These are phyloP conservation scores for Juncus inflexus DNA, from an alignment of 176 grass and related monocot genomes.

Conservation along the genomic window DNA sequence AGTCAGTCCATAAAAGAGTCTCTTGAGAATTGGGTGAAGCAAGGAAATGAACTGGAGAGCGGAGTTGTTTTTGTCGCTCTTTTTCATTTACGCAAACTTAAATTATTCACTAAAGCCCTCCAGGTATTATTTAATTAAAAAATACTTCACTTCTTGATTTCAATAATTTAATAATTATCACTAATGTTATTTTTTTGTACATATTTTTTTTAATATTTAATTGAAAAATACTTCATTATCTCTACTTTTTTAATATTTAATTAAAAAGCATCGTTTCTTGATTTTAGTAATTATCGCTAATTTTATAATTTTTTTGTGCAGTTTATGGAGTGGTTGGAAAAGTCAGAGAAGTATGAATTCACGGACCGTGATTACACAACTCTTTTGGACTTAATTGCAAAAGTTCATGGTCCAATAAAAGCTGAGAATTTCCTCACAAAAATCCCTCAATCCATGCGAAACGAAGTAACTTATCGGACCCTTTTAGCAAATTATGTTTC, in stretches of 20 bases:
- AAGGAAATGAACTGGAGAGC: constrained; percentile 49
- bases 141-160: no score
- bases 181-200: no score
- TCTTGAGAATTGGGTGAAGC: constrained; percentile 57
- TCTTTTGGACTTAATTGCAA: constrained; percentile 49
- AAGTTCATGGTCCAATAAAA: constrained; percentile 45
- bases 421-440: constrained; percentile 56
- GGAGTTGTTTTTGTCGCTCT: constrained; percentile 33
- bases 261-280: not conserved
- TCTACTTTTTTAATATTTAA: not conserved
- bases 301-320: constrained; percentile 26
- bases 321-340: constrained; percentile 56
- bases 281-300: not conserved
- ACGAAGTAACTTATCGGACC: constrained; percentile 60
- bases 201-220: no score
- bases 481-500: constrained; percentile 58
- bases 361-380: constrained; percentile 57
- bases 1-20: constrained; percentile 15
- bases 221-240: no score
- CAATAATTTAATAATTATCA: no score
- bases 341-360: constrained; percentile 45
- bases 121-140: constrained; percentile 44
- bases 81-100: constrained; percentile 40
- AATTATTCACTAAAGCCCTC: constrained; percentile 52
- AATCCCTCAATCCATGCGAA: constrained; percentile 51